These are phyloP conservation scores for Pythium chondricola DNA, from an alignment of 352 stramenopile genomes.

Conservation along the genomic window DNA sequence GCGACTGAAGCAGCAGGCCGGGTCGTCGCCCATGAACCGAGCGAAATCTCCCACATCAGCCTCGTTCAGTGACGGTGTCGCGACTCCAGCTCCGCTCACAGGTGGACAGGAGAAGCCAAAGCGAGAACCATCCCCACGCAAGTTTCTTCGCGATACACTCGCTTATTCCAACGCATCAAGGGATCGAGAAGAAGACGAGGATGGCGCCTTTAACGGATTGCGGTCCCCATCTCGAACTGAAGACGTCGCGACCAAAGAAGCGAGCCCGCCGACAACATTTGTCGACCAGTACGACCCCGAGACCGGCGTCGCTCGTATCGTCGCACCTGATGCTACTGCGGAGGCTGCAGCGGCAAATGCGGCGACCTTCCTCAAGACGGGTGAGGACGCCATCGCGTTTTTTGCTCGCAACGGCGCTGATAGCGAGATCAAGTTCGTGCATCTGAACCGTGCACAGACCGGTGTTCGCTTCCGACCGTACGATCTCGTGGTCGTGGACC, in stretches of 20 bases:
- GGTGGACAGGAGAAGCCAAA: slow-evolving; percentile 31
- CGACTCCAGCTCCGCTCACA: too few relatives aligned
- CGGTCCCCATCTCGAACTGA: slow-evolving; percentile 12
- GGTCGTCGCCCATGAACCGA: too few relatives aligned
- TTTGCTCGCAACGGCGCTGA: slow-evolving; percentile 90
- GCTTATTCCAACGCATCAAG: slow-evolving; percentile 4
- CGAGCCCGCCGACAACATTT: slow-evolving; percentile 37
- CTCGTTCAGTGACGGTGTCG: neutral
- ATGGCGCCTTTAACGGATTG: slow-evolving; percentile 2
- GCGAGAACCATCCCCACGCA: slow-evolving; percentile 49
- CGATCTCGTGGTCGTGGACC: slow-evolving; percentile 84
- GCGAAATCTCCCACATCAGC: neutral
- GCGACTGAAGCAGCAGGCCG: slow-evolving; percentile 16
- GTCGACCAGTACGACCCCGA: slow-evolving; percentile 35
- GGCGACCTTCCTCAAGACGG: slow-evolving; percentile 54
- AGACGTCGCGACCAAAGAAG: slow-evolving; percentile 6
- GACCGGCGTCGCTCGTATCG: slow-evolving; percentile 33
- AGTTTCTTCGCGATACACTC: slow-evolving; percentile 57
- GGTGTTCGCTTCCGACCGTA: slow-evolving; percentile 86
- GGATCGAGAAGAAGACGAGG: slow-evolving; percentile 13
- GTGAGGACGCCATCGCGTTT: slow-evolving; percentile 92
- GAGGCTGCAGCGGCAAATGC: slow-evolving; percentile 49
- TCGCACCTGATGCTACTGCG: slow-evolving; percentile 30
- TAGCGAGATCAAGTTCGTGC: slow-evolving; percentile 93
- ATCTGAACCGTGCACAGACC: slow-evolving; percentile 79